Base-by-base conservation (phyloP, 1,139 yeast species). In the Candida tetrigidarum region DNA sequence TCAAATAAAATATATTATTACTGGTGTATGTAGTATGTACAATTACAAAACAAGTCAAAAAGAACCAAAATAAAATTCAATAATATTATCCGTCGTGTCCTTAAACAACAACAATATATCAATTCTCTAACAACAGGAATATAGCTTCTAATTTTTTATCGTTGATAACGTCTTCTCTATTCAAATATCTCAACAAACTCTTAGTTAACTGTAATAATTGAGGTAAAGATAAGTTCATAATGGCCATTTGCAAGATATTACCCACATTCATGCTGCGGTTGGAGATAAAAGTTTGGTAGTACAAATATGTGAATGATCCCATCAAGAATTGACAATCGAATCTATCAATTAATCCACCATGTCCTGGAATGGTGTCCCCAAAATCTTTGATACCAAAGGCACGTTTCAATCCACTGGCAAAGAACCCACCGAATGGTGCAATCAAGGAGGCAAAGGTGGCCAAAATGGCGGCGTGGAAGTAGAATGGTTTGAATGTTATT, bases 401-500 rank as follows among this genome's bases (percentile, higher is more conserved):
- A 66, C 99, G 84, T 72, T 93, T 93, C 57, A 95, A 77, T 11
- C 99, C 99, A 42, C 96, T 86, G 3, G 99, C 99, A 58, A 93
- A 93, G 66, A 93, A 93, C 1, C 99, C 99, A 44, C 99, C 99
- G 63, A 93, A 93, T 47, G 99, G 99, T 2, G 99, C 99, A 64
- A 93, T 86, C 53, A 95, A 77, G 1, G 98, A 92, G 7, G 99
- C 99, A 76, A 95, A 93, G 2, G 96, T 86, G 10, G 97, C 96
- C 54, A 93, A 73, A 39, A 85, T 78, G 48, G 90, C 78, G 3
- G 96, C 84, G 62, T 93, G 99, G 71, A 92, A 78, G 63, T 93
- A 91, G 44, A 93, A 83, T 39, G 99, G 98, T 58, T 88, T 90
- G 43, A 91, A 62, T 18, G 83, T 74, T 22, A 90, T 66, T 37